Evolutionary conservation across 2,329 filamentous ascomycete species (phyloP), one percentile per base, ranked within the genome.

Genomic region (Pyricularia pennisetigena): DNA sequence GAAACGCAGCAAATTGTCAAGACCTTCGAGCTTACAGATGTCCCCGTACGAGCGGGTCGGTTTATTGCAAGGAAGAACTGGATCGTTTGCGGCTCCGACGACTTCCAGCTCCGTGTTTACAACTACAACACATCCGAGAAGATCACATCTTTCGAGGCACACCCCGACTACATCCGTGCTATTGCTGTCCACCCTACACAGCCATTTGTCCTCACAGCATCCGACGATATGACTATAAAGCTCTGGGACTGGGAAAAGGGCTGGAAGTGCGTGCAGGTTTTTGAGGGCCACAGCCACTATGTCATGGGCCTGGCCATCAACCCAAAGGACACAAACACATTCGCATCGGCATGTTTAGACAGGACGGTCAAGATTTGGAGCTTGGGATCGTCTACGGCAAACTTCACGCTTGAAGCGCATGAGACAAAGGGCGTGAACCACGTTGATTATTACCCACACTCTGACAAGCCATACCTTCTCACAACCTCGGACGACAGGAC

Each of bases 81-180:
- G 95, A 96, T 97, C 74, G 92, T 97, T 68, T 95, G 93, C 81
- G 95, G 95, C 76, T 94, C 91, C 73, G 93, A 97, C 81, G 93
- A 97, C 82, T 99, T 96, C 82, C 82, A 84, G 73, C 75, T 83
- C 64, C 68, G 72, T 41, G 64, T 71, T 41, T 69, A 71, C 69
- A 98, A 99, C 83, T 99, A 98, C 86, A 98, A 99, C 82, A 99
- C 95, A 68, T 97, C 93, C 70, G 95, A 99, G 81, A 98, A 97
- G 86, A 95, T 98, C 75, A 94, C 93, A 68, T 92, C 92, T 20
- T 98, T 97, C 79, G 94, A 98, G 82, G 94, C 94, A 67, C 95
- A 99, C 78, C 95, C 95, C 70, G 95, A 99, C 80, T 99, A 99
- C 77, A 98, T 99, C 77, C 92, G 95, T 74, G 94, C 95, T 66